These are phyloP conservation scores for Tuber melanosporum DNA, from an alignment of 495 filamentous ascomycete genomes.

Conservation along the genomic window DNA sequence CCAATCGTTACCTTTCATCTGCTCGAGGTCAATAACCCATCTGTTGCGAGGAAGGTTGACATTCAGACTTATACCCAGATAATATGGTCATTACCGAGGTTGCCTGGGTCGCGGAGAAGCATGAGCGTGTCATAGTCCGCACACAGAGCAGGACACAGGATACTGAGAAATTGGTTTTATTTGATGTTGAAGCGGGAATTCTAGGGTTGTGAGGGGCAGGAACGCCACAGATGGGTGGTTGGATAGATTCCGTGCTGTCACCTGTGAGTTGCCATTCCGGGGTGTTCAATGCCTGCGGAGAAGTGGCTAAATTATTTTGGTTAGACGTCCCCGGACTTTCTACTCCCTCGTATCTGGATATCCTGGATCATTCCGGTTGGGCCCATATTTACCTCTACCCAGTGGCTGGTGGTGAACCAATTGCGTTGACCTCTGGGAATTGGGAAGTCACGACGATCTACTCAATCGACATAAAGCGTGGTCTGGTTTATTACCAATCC, in stretches of 20 bases:
- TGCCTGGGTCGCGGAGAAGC: constrained; percentile 51
- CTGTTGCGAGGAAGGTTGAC: constrained; percentile 38
- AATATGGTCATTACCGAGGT: constrained; percentile 55
- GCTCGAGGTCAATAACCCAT: constrained; percentile 43
- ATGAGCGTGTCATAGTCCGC: constrained; percentile 50
- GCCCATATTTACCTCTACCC: constrained; percentile 54
- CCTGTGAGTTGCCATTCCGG: constrained; percentile 25
- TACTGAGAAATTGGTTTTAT: constrained; percentile 50
- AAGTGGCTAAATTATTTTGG: constrained; percentile 19
- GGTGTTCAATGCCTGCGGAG: neutral
- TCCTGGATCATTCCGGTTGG: constrained; percentile 54
- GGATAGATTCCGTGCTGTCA: constrained; percentile 50
- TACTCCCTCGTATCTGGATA: constrained; percentile 49
- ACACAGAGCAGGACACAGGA: constrained; percentile 56
- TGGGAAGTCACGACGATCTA: constrained; percentile 52
- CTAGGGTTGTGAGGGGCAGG: constrained; percentile 49
- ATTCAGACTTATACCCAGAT: constrained; percentile 48
- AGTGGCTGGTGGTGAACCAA: constrained; percentile 46
- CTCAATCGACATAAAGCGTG: constrained; percentile 48
- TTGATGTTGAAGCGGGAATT: constrained; percentile 43
- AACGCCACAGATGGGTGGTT: constrained; percentile 55
- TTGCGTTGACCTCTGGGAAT: constrained; percentile 50
- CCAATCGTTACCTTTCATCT: constrained; percentile 50
- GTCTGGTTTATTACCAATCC: constrained; percentile 53
- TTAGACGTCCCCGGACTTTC: constrained; percentile 43